Conservation (phyloP, 495 filamentous ascomycete species). For the Chaetomium cochliodes region DNA sequence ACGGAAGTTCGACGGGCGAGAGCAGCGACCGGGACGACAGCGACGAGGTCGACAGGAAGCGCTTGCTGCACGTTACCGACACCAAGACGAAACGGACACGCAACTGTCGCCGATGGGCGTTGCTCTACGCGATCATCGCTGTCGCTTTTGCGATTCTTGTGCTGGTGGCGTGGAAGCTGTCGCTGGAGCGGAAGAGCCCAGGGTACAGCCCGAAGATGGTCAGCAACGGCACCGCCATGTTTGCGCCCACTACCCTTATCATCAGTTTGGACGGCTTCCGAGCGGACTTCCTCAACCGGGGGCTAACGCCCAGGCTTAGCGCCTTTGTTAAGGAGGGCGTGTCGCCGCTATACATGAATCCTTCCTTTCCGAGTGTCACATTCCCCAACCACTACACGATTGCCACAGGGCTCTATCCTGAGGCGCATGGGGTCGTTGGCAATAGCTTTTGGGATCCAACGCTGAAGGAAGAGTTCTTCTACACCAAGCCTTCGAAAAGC, state of each 20-base stretch:
- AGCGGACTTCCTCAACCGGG: conserved; percentile 86
- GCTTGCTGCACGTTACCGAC: conserved; percentile 44
- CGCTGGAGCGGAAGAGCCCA: conserved; percentile 36
- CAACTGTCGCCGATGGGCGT: conserved; percentile 50
- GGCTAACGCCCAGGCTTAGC: conserved; percentile 78
- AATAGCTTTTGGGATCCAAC: conserved; percentile 91
- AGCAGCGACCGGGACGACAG: conserved; percentile 57
- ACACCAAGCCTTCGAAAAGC: conserved; percentile 69
- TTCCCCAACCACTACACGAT: conserved; percentile 98
- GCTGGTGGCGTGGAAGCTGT: conserved; percentile 51
- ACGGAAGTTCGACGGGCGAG: conserved; percentile 55
- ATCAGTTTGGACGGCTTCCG: conserved; percentile 96
- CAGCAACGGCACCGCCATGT: conserved; percentile 81
- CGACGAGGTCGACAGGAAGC: conserved; percentile 53
- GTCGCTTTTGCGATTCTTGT: conserved; percentile 53
- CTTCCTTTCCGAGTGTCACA: conserved; percentile 92
- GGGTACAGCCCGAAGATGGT: conserved; percentile 35
- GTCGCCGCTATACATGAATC: conserved; percentile 85
- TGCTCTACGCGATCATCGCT: conserved; percentile 54
- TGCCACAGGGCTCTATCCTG: conserved; percentile 87
- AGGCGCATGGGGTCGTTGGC: conserved; percentile 88
- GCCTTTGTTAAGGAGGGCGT: conserved; percentile 78
- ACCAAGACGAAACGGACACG: conserved; percentile 45
- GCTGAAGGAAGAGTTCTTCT: conserved; percentile 76
- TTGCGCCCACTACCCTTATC: conserved; percentile 86